A percentile compares a stretch with the other conserved stretches of the same genome.
Conservation (phyloP, 805 yeast genomes). For the Myxozyma lipomycoides region DNA sequence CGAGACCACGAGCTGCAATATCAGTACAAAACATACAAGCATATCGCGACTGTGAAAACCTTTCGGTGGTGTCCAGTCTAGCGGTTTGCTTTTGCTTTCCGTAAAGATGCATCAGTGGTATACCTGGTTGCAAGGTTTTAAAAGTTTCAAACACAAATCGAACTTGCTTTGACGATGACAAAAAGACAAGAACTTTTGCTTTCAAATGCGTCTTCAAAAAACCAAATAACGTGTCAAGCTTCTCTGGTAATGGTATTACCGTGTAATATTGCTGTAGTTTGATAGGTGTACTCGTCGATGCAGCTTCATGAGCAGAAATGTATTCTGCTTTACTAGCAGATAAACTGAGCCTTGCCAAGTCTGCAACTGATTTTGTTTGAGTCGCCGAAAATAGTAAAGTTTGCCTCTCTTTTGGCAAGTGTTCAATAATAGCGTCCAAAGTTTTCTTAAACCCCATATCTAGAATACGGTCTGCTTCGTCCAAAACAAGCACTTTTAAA, state of each 20-base stretch:
- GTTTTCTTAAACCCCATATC: conserved; percentile 91
- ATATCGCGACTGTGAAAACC: conserved; percentile 89
- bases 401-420: conserved; percentile 76
- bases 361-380: conserved; percentile 75
- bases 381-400: conserved; percentile 86
- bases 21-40: conserved; percentile 93
- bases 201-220: conserved; percentile 81
- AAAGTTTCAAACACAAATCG: conserved; percentile 85
- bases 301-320: conserved; percentile 46
- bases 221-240: conserved; percentile 80
- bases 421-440: conserved; percentile 71
- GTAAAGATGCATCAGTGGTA: conserved; percentile 92
- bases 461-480: conserved; percentile 88
- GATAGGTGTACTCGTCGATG: conserved; percentile 62
- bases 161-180: conserved; percentile 85
- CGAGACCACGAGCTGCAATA: conserved; percentile 98
- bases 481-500: conserved; percentile 73
- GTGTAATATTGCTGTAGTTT: conserved; percentile 80
- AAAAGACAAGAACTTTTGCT: conserved; percentile 73
- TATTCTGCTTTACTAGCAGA: conserved; percentile 49
- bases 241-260: conserved; percentile 67
- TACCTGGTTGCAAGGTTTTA: conserved; percentile 81
- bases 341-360: conserved; percentile 74
- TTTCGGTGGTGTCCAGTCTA: conserved; percentile 89
- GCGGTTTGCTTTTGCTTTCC: conserved; percentile 99